These are phyloP conservation scores for Parachlorella kessleri DNA, from an alignment of 139 green algal species.

Conservation along the genomic window DNA sequence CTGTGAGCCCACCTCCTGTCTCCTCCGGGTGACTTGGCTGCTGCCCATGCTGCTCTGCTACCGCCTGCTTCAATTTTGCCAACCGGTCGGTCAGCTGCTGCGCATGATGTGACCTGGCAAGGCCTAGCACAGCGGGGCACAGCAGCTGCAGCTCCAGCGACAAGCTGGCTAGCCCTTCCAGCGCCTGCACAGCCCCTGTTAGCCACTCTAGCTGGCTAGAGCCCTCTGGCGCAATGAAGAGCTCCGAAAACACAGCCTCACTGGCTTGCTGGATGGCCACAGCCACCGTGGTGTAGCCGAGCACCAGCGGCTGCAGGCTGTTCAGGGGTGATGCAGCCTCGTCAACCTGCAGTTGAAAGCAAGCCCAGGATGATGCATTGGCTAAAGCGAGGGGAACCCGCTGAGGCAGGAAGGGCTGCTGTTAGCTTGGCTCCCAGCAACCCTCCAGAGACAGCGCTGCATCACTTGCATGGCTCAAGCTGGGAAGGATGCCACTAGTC, in stretches of 20 bases:
- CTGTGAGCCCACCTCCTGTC: neutral
- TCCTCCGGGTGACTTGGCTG: neutral
- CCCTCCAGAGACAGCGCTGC: too few species aligned
- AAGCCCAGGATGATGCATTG: too few species aligned
- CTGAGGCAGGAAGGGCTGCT: too few species aligned
- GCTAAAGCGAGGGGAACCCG: too few species aligned
- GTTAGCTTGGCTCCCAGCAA: too few species aligned
- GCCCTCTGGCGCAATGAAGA: neutral
- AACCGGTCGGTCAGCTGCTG: neutral
- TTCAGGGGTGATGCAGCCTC: slow-evolving; percentile 6
- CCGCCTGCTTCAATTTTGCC: neutral
- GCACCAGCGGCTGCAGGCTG: slow-evolving; percentile 10
- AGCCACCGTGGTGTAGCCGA: slow-evolving; percentile 17
- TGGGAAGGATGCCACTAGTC: too few species aligned
- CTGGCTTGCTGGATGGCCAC: slow-evolving; percentile 2
- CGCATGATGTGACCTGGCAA: neutral
- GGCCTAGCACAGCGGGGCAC: slow-evolving; percentile 9
- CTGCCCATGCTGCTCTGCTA: neutral
- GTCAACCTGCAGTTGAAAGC: too few species aligned
- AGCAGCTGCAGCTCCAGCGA: slow-evolving; percentile 32
- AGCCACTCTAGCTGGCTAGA: slow-evolving; percentile 22
- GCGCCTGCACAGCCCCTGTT: slow-evolving; percentile 17
- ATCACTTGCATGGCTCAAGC: too few species aligned
- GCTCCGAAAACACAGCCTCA: slow-evolving; percentile 2
- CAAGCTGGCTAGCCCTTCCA: slow-evolving; percentile 15